phyloP scores from a whole-genome alignment of 2,329 filamentous ascomycete species.

The Pseudocercospora vitis region DNA sequence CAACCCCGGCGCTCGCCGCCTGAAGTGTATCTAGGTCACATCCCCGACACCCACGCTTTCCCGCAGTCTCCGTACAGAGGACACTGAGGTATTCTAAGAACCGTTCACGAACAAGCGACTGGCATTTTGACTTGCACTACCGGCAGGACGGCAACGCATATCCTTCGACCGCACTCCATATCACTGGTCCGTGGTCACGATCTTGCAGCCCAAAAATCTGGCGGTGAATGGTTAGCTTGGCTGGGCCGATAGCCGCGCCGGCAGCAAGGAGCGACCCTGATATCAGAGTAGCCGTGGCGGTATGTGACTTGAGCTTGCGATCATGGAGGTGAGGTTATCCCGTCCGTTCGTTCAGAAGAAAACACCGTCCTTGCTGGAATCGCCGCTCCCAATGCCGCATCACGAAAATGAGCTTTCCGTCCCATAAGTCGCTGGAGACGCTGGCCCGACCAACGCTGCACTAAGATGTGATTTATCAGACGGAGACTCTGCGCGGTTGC shows the following conservation, averaged over 20 bases:
- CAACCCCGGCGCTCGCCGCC: background rate
- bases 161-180: slow-evolving; percentile 17
- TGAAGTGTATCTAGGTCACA: background rate
- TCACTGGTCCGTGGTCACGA: slow-evolving; percentile 16
- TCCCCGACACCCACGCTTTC: slow-evolving; percentile 6
- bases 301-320: slow-evolving; percentile 21
- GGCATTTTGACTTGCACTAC: slow-evolving; percentile 22
- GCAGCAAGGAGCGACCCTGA: slow-evolving; percentile 16
- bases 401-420: slow-evolving; percentile 13
- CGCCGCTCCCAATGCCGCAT: slow-evolving; percentile 9
- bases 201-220: slow-evolving; percentile 10
- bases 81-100: slow-evolving; percentile 11
- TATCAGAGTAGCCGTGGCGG: slow-evolving; percentile 15
- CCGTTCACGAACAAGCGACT: slow-evolving; percentile 6
- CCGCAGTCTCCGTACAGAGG: slow-evolving; percentile 17
- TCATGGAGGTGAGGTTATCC: slow-evolving; percentile 22
- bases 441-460: slow-evolving; percentile 6
- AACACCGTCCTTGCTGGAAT: slow-evolving; percentile 10
- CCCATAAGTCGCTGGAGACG: slow-evolving; percentile 8
- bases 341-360: slow-evolving; percentile 8
- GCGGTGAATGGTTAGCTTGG: slow-evolving; percentile 16
- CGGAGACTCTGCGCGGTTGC: slow-evolving; percentile 21
- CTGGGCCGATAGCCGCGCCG: slow-evolving; percentile 15
- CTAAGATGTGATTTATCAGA: slow-evolving; percentile 26
- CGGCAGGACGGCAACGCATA: slow-evolving; percentile 19